Conservation (phyloP, 495 filamentous ascomycete species). For the Aspergillus incahuasiensis region DNA sequence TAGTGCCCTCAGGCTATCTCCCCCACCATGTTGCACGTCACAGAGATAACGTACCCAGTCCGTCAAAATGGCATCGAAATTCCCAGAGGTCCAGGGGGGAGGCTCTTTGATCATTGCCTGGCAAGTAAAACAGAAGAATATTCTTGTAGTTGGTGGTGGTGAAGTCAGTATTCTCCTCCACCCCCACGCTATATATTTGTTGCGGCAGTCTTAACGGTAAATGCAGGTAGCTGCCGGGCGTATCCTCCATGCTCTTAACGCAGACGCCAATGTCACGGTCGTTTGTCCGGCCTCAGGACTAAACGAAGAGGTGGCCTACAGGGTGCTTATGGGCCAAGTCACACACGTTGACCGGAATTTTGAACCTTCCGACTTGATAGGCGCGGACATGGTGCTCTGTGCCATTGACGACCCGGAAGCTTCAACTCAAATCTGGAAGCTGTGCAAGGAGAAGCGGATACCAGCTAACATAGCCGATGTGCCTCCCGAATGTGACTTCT, state of each 20-base stretch:
- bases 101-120: slow-evolving; percentile 92
- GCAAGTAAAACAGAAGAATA: slow-evolving; percentile 78
- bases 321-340: slow-evolving; percentile 68
- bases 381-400: slow-evolving; percentile 79
- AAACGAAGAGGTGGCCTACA: slow-evolving; percentile 80
- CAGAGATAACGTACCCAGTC: not conserved
- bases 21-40: not conserved
- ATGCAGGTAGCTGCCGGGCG: slow-evolving; percentile 87
- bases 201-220: not conserved
- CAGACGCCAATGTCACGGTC: slow-evolving; percentile 85
- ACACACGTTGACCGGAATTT: slow-evolving; percentile 77
- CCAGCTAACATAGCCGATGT: slow-evolving; percentile 96
- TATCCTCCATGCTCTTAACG: slow-evolving; percentile 87
- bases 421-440: slow-evolving; percentile 80
- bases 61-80: slow-evolving; percentile 53
- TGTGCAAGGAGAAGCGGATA: slow-evolving; percentile 80
- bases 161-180: slow-evolving; percentile 54
- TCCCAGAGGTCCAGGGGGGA: slow-evolving; percentile 78
- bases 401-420: slow-evolving; percentile 90
- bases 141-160: slow-evolving; percentile 88
- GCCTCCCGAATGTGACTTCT: slow-evolving; percentile 95
- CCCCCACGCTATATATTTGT: slow-evolving; percentile 8
- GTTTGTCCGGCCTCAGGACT: slow-evolving; percentile 75
- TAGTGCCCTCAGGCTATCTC: not conserved
- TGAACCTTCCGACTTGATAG: slow-evolving; percentile 72